Conservation (phyloP, 371 early-diverging fungal genomes). For the Gilbertella persicaria region DNA sequence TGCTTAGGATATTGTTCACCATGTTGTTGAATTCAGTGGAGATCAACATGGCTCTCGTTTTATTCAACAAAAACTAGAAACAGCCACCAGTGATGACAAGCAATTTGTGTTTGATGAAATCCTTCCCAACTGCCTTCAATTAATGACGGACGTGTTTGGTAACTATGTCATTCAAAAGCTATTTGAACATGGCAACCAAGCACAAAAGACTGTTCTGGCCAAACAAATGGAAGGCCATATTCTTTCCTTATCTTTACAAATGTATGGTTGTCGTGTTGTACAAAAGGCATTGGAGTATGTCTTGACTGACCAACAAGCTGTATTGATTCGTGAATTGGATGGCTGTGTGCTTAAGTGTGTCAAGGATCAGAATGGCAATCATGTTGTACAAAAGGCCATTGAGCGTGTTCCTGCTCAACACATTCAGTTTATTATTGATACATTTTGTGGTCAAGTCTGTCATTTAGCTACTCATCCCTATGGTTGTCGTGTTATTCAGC, state of each 20-base stretch:
- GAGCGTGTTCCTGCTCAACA: slow-evolving; percentile 92
- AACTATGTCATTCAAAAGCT: slow-evolving; percentile 99
- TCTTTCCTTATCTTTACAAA: slow-evolving; percentile 93
- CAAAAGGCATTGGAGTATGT: slow-evolving; percentile 99
- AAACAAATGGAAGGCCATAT: slow-evolving; percentile 95
- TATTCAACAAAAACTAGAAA: slow-evolving; percentile 99
- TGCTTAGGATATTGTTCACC: slow-evolving; percentile 78
- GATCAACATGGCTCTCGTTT: slow-evolving; percentile 99
- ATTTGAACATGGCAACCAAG: slow-evolving; percentile 92
- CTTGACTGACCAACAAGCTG: slow-evolving; percentile 83
- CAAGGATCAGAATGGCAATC: slow-evolving; percentile 99
- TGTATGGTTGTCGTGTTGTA: slow-evolving; percentile 99
- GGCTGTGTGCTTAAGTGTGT: slow-evolving; percentile 96
- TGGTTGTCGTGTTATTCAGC: slow-evolving; percentile 99
- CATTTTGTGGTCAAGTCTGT: slow-evolving; percentile 98
- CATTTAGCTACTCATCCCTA: slow-evolving; percentile 98
- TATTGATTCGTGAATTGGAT: slow-evolving; percentile 91
- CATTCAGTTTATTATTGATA: slow-evolving; percentile 94
- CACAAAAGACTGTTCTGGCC: slow-evolving; percentile 86
- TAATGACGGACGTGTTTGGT: slow-evolving; percentile 99
- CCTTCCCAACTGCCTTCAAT: slow-evolving; percentile 85
- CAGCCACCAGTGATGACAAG: slow-evolving; percentile 90
- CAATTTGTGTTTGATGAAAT: slow-evolving; percentile 97
- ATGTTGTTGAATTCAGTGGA: slow-evolving; percentile 95
- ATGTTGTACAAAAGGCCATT: slow-evolving; percentile 99